Base-by-base conservation (phyloP, 805 yeast species). In the Ogataea ramenticola region DNA sequence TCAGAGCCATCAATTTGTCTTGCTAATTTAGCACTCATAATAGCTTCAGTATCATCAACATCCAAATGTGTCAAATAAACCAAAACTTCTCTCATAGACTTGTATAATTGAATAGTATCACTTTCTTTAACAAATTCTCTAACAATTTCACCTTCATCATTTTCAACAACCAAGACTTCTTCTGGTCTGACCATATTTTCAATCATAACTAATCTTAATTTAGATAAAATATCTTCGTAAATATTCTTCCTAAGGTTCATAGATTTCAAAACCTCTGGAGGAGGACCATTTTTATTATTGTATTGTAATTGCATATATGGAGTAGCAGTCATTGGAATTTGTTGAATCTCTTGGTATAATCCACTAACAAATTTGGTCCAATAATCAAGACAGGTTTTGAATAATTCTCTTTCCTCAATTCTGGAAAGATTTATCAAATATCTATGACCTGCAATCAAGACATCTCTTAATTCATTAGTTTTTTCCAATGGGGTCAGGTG, bases 171-270 rank as follows among this genome's bases (percentile, higher is more conserved):
- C 45, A 93, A 74, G 44, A 93, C 99, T 68, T 93, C 99, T 65
- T 93, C 99, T 3, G 99, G 99, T 63, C 96, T 81, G 1, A 87
- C 99, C 99, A 93, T 93, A 57, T 86, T 86, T 66, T 90, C 98
- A 57, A 93, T 93, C 60, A 93, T 83, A n/a, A 95, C 96, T 48
- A 84, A 71, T 66, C 99, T 80, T 56, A 93, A 73, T 58, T 81
- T 81, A 4, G 96, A 82, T 53, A 93, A 74, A 36, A 93, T 71
- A 22, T 77, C 76, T n/a, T 79, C 70, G 60, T 93, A 93, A 43
- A 77, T 77, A 65, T 91, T 95, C 61, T 84, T 88, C 63, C 97
- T 82, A 46, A 91, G 74, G 9, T 95, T 90, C 62, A 75, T 81
- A 55, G 79, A 79, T n/a, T 81, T 81, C 52, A 90, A 72, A 15